Evolutionary conservation across 345 rosid species (phyloP).

Genomic region (Pugionium dolabratum): DNA sequence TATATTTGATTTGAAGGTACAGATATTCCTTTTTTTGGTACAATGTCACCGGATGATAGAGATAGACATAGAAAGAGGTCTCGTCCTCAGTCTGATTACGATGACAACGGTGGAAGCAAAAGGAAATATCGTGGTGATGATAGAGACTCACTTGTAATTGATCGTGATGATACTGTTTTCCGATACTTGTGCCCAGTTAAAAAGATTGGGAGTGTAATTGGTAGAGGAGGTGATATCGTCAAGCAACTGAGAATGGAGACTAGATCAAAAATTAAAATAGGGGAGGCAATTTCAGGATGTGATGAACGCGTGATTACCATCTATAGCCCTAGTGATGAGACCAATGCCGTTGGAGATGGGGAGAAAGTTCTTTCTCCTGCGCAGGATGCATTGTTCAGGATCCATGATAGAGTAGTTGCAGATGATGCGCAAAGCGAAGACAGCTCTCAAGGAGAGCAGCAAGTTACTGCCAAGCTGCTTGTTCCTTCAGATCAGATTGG

Average conservation of each 20-base stretch:
- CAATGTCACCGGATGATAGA: conserved; percentile 73
- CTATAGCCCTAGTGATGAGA: conserved; percentile 84
- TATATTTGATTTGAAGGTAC: conserved; percentile 21
- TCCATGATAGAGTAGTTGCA: conserved; percentile 78
- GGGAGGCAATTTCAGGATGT: conserved; percentile 71
- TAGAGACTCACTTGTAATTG: conserved; percentile 62
- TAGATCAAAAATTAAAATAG: conserved; percentile 82
- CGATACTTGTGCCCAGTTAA: conserved; percentile 79
- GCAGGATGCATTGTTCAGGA: conserved; percentile 87
- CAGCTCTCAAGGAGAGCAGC: conserved; percentile 56
- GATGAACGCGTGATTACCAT: conserved; percentile 95
- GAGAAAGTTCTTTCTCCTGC: conserved; percentile 69
- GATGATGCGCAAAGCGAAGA: conserved; percentile 70
- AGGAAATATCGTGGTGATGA: conserved; percentile 74
- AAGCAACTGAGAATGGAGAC: conserved; percentile 86
- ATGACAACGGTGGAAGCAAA: conserved; percentile 64
- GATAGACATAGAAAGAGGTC: conserved; percentile 79
- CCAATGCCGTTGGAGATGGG: conserved; percentile 62
- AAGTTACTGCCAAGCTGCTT: conserved; percentile 74
- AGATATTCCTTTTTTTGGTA: conserved; percentile 13
- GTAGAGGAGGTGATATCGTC: conserved; percentile 92
- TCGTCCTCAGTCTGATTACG: conserved; percentile 67
- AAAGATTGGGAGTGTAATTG: conserved; percentile 95
- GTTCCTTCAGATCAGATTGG: conserved; percentile 99
- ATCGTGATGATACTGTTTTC: conserved; percentile 74